phyloP scores from a whole-genome alignment of 2,329 filamentous ascomycete species.

The Penicillium sp. region DNA sequence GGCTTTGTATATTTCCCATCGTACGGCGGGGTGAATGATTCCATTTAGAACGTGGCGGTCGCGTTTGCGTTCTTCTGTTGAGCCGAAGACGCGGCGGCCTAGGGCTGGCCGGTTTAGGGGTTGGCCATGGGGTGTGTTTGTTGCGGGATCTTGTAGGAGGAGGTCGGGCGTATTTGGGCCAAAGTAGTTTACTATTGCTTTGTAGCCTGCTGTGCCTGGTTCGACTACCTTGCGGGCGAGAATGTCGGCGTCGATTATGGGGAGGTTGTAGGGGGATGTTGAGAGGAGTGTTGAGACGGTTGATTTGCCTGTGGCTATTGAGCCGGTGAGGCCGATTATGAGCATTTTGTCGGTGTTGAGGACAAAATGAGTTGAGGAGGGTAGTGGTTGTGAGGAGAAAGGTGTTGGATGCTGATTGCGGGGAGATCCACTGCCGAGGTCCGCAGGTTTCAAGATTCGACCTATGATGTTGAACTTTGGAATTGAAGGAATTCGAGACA shows the following conservation, averaged over 20 bases:
- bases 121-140: conserved; percentile 34
- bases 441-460: not conserved
- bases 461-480: no score
- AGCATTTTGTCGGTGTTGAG: conserved; percentile 62
- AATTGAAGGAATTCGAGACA: not conserved
- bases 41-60: conserved; percentile 79
- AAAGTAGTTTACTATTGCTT: conserved; percentile 80
- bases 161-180: conserved; percentile 81
- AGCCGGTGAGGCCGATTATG: conserved; percentile 92
- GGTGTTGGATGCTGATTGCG: conserved; percentile 16
- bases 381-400: not conserved
- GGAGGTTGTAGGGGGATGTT: conserved; percentile 77
- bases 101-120: conserved; percentile 85
- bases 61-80: conserved; percentile 65
- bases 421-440: conserved; percentile 26
- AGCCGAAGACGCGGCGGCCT: conserved; percentile 82
- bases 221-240: conserved; percentile 92
- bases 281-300: conserved; percentile 86
- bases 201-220: conserved; percentile 82
- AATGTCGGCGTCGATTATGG: conserved; percentile 91
- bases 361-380: not conserved
- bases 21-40: conserved; percentile 91
- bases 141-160: conserved; percentile 59
- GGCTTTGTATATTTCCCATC: conserved; percentile 74
- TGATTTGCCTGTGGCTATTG: conserved; percentile 97